Base-by-base conservation (phyloP, 2,329 filamentous ascomycete species). In the Scleromitrula shiraiana region DNA sequence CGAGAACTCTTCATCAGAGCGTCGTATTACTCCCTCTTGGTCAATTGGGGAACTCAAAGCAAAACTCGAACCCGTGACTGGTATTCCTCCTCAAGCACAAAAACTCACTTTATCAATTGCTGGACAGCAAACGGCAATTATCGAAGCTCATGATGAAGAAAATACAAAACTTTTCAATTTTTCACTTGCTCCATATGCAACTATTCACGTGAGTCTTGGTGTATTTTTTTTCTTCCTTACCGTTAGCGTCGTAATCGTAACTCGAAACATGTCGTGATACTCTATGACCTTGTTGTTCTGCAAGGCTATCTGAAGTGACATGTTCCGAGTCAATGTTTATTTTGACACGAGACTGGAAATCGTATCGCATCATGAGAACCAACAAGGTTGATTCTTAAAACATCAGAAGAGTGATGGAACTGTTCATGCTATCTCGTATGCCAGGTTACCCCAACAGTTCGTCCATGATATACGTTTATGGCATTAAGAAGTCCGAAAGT, bases 21-120 rank as follows among this genome's bases (percentile, higher is more conserved):
- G 91, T 53, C 87, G 93, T 57, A 82, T 97, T 65, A 91, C 88
- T 22, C 91, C 91, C 12, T 84, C 90, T 57, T 98, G 93, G 93
- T 84, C 83, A 53, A 84, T 98, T 63, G 74, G 77, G 47, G 82
- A 88, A 60, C 76, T 97, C 60, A 95, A 91, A 70, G 70, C 75
- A 45, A 94, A 93, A 67, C 81, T 98, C 43, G 91, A 97, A 68
- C 85, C 88, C 53, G 83, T 97, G 68, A 97, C 91, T 2, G 93
- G 93, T 53, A 82, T 97, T 30, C 91, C 93, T 14, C 86, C 90
- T 9, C 77, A 76, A 24, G 81, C 76, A 51, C 93, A 97, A 67
- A 79, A 74, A 53, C 76, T 98, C 53, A 81, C 74, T 24, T 73
- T 96, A 63, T 86, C 83, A 64, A 71, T 81, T 14, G 72, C 76